phyloP scores from a whole-genome alignment of 2,329 filamentous ascomycete species.

The Lasiodiplodia hormozganensis region DNA sequence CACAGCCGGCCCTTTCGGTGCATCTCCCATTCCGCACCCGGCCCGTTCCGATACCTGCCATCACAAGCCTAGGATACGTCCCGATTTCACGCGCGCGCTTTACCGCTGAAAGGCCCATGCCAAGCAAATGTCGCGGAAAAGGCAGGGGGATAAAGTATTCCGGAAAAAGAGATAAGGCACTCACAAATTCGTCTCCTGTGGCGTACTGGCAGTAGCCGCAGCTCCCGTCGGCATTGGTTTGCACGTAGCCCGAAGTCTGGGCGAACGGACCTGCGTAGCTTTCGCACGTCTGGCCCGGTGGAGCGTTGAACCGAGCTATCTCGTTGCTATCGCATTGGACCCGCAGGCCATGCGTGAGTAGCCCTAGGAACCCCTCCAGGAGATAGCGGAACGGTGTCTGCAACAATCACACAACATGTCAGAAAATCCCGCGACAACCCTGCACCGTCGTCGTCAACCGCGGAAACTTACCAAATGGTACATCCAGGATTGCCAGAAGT shows the following conservation, averaged over 20 bases:
- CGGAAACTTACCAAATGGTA: constrained; percentile 36
- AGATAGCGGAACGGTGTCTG: constrained; percentile 73
- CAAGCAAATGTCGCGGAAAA: constrained; percentile 15
- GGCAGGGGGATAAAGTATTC: neutral
- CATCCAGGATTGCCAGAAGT: constrained; percentile 67
- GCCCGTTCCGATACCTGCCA: constrained; percentile 24
- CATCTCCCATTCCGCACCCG: constrained; percentile 26
- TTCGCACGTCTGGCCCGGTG: constrained; percentile 65
- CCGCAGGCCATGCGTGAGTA: constrained; percentile 61
- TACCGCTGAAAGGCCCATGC: constrained; percentile 4
- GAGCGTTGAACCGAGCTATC: constrained; percentile 66
- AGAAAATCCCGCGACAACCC: constrained; percentile 38
- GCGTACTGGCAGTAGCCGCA: constrained; percentile 71
- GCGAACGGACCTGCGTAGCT: constrained; percentile 65
- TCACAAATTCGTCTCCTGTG: constrained; percentile 64
- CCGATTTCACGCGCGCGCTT: constrained; percentile 22
- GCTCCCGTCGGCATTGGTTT: constrained; percentile 59
- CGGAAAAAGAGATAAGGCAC: constrained; percentile 13
- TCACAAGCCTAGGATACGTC: constrained; percentile 1
- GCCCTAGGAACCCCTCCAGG: constrained; percentile 66
- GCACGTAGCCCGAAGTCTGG: constrained; percentile 65
- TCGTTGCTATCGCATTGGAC: constrained; percentile 64
- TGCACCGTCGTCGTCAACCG: neutral
- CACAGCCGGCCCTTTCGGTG: constrained; percentile 13
- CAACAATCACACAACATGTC: constrained; percentile 58